phyloP scores from a whole-genome alignment of 2,329 filamentous ascomycete genomes.

The Penicillium sp. region DNA sequence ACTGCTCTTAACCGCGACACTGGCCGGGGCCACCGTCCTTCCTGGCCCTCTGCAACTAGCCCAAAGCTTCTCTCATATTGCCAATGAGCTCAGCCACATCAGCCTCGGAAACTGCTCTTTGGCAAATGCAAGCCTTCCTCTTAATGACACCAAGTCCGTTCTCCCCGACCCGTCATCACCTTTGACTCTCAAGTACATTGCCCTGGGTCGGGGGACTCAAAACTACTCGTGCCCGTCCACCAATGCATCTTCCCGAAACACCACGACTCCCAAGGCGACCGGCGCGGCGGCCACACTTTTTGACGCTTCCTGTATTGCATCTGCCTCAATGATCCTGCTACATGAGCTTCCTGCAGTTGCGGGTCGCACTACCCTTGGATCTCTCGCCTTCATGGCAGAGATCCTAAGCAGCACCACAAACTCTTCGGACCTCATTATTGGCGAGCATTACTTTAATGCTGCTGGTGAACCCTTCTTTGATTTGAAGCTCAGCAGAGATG shows the following conservation, averaged over 20 bases:
- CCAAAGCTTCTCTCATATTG: conserved; percentile 17
- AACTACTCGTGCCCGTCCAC: conserved; percentile 47
- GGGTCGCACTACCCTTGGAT: conserved; percentile 21
- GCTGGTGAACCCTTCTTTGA: conserved; percentile 32
- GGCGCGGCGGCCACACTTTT: conserved; percentile 47
- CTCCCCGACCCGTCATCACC: conserved; percentile 30
- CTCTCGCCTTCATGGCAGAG: conserved; percentile 26
- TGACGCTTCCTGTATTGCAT: conserved; percentile 40
- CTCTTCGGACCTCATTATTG: conserved; percentile 28
- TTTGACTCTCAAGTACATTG: conserved; percentile 42
- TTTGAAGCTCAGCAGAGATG: conserved; percentile 21
- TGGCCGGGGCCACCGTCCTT: conserved; percentile 2
- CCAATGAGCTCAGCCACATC: conserved; percentile 19
- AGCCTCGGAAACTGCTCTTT: conserved; percentile 25
- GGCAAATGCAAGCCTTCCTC: conserved; percentile 8
- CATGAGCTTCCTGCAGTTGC: conserved; percentile 26
- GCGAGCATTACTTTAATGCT: conserved; percentile 35
- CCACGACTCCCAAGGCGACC: conserved; percentile 32
- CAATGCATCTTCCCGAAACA: conserved; percentile 13
- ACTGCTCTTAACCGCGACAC: not conserved
- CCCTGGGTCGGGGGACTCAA: conserved; percentile 48
- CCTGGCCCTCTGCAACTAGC: conserved; percentile 16
- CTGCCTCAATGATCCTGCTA: conserved; percentile 24
- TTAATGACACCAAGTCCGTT: conserved; percentile 16
- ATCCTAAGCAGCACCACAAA: conserved; percentile 17